phyloP scores from a whole-genome alignment of 352 stramenopile genomes.

The Pythium brachiatum region DNA sequence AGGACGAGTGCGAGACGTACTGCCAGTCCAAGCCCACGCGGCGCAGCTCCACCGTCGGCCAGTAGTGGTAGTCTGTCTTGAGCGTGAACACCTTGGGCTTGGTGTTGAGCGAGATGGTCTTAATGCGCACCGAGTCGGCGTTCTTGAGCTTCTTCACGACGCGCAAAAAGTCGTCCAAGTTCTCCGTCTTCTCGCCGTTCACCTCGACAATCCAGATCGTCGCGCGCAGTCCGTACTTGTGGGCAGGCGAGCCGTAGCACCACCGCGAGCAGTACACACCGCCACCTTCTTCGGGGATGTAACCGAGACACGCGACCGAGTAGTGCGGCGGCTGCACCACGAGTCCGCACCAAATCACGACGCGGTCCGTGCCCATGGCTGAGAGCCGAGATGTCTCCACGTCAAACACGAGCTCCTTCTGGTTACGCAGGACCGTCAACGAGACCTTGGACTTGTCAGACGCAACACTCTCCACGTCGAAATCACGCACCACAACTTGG shows the following conservation, averaged over 20 bases:
- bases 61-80: slow-evolving; percentile 91
- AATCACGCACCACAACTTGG: slow-evolving; percentile 69
- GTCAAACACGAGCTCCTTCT: slow-evolving; percentile 59
- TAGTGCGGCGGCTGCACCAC: slow-evolving; percentile 92
- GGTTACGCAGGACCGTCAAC: slow-evolving; percentile 73
- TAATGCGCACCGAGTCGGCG: slow-evolving; percentile 82
- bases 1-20: slow-evolving; percentile 51
- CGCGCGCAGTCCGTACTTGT: slow-evolving; percentile 89
- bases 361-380: slow-evolving; percentile 81
- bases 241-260: slow-evolving; percentile 88
- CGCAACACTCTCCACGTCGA: slow-evolving; percentile 68
- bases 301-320: slow-evolving; percentile 77
- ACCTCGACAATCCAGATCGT: slow-evolving; percentile 92
- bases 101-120: slow-evolving; percentile 89
- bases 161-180: slow-evolving; percentile 82
- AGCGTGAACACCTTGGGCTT: slow-evolving; percentile 90
- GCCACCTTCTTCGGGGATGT: slow-evolving; percentile 81
- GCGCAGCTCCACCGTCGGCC: slow-evolving; percentile 83
- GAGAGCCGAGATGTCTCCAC: slow-evolving; percentile 65
- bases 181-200: slow-evolving; percentile 77
- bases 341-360: slow-evolving; percentile 89
- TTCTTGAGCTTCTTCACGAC: slow-evolving; percentile 82
- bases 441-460: slow-evolving; percentile 50
- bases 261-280: slow-evolving; percentile 89
- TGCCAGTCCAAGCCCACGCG: slow-evolving; percentile 67